Percentiles rank a stretch among this genome's conserved stretches.
phyloP scores from a whole-genome alignment of 1,139 yeast species.

The Zygoascus hellenicus region DNA sequence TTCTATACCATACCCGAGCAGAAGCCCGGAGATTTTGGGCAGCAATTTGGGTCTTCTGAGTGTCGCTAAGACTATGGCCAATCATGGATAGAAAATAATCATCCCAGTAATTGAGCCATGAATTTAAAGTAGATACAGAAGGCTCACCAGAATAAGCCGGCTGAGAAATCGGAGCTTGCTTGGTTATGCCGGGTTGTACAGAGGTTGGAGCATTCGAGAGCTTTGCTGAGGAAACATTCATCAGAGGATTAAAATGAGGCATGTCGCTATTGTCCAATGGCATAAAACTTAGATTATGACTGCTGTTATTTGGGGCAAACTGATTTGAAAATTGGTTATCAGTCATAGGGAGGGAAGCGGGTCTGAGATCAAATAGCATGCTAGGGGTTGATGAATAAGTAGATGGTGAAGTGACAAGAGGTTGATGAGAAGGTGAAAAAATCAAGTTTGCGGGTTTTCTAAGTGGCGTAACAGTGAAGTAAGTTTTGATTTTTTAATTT shows the following conservation, averaged over 20 bases:
- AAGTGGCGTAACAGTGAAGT: too few relatives aligned
- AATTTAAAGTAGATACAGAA: not conserved
- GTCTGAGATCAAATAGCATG: slow-evolving; percentile 10
- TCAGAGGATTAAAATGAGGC: too few relatives aligned
- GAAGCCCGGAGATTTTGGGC: slow-evolving; percentile 1
- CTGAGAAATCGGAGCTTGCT: not conserved
- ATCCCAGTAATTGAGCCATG: slow-evolving; percentile 10
- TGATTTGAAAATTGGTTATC: too few relatives aligned
- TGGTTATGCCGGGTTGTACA: not conserved
- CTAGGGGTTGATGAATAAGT: slow-evolving; percentile 1
- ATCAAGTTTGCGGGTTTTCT: too few relatives aligned
- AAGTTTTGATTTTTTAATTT: too few relatives aligned
- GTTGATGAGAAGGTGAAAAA: too few relatives aligned
- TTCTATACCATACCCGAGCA: slow-evolving; percentile 9
- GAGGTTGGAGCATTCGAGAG: too few relatives aligned
- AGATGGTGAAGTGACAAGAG: too few relatives aligned
- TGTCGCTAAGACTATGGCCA: not conserved
- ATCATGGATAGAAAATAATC: slow-evolving; percentile 3
- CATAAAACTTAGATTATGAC: too few relatives aligned
- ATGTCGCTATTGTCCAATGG: too few relatives aligned
- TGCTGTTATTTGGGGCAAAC: too few relatives aligned
- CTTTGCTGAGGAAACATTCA: too few relatives aligned
- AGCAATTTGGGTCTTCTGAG: slow-evolving; percentile 7
- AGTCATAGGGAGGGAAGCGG: slow-evolving; percentile 5
- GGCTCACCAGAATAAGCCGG: slow-evolving; percentile 10